These are phyloP conservation scores for Diplodia seriata DNA, from an alignment of 2,329 filamentous ascomycete species.

Conservation along the genomic window DNA sequence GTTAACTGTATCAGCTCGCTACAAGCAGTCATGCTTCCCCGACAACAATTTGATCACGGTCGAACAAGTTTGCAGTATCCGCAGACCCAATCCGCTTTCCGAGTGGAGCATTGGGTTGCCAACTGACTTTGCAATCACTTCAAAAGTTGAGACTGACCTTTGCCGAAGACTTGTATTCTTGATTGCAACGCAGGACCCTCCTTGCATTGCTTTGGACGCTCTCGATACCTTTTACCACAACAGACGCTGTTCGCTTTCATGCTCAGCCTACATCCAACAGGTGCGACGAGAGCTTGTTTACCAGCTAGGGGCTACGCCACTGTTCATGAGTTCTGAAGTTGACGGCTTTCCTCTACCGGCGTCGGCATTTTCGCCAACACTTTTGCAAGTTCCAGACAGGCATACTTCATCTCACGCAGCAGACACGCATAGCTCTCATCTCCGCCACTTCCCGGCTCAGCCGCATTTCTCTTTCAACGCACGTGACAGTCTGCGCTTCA, in stretches of 20 bases:
- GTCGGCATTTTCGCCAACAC: not conserved
- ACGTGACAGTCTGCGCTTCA: slow-evolving; percentile 30
- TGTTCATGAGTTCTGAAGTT: not conserved
- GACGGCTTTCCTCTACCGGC: not conserved
- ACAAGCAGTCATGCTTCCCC: slow-evolving; percentile 45
- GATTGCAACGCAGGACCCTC: slow-evolving; percentile 29
- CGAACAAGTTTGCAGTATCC: slow-evolving; percentile 40
- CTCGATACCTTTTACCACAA: slow-evolving; percentile 22
- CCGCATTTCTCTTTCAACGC: slow-evolving; percentile 26
- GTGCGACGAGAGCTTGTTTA: slow-evolving; percentile 31
- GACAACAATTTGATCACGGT: slow-evolving; percentile 41
- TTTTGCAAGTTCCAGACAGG: not conserved
- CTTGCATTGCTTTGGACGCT: slow-evolving; percentile 23
- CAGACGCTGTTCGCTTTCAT: not conserved
- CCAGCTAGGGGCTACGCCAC: slow-evolving; percentile 1
- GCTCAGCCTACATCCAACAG: slow-evolving; percentile 21
- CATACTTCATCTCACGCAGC: slow-evolving; percentile 34
- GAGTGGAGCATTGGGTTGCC: slow-evolving; percentile 40
- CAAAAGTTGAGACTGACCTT: slow-evolving; percentile 33
- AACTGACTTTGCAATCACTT: slow-evolving; percentile 9
- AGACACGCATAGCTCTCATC: not conserved
- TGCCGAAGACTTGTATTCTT: slow-evolving; percentile 36
- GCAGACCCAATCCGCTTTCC: slow-evolving; percentile 42
- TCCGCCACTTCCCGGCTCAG: slow-evolving; percentile 25
- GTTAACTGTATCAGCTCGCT: slow-evolving; percentile 41